Base-by-base conservation (phyloP, 768 basidiomycete species). In the Tricholoma bakamatsutake region DNA sequence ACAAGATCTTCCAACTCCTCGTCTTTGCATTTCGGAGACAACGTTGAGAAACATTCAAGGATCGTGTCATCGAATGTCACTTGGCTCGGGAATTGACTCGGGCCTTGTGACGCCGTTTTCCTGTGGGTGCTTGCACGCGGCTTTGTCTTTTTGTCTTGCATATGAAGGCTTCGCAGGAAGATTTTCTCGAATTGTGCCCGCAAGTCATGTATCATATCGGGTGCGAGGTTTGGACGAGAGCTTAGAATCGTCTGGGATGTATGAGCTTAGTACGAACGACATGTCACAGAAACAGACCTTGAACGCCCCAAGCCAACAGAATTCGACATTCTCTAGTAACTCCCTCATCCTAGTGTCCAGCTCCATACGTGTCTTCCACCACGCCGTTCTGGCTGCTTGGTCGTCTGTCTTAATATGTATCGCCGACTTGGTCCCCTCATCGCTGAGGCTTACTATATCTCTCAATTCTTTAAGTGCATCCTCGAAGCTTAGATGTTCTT, bases 251-350 rank as follows among this genome's bases (percentile, higher is more conserved):
- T 85, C 89, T 88, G 50, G 17, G 54, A 37, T 49, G 42, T 55
- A 33, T 54, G 46, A 48, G 46, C 37, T 52, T 30, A 45, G 35
- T 8, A 7, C 57, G 30, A 27, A 53, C 8, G 42, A 13, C 57
- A 50, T 24, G 24, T 6, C 5, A 12, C 55, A 8, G 54, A 18
- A 3, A 63, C 76, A 33, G 50, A 94, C 95, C 84, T 98, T 98
- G 81, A 97, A 98, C 18, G 88, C 93, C 1, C 97, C 96, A 2
- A 99, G 77, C 97, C 97, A 98, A 65, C 90, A 93, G 62, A 90
- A 94, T 67, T 98, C 97, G 43, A 99, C 85, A 59, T 87, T 92
- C 59, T 83, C 82, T 33, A 97, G 67, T 5, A 99, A 69, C 30
- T 83, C 82, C 55, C 81, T 76, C 64, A 99, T 67, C 21, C 93